These are phyloP conservation scores for Tetracladium marchalianum DNA, from an alignment of 495 filamentous ascomycete genomes.

Conservation along the genomic window DNA sequence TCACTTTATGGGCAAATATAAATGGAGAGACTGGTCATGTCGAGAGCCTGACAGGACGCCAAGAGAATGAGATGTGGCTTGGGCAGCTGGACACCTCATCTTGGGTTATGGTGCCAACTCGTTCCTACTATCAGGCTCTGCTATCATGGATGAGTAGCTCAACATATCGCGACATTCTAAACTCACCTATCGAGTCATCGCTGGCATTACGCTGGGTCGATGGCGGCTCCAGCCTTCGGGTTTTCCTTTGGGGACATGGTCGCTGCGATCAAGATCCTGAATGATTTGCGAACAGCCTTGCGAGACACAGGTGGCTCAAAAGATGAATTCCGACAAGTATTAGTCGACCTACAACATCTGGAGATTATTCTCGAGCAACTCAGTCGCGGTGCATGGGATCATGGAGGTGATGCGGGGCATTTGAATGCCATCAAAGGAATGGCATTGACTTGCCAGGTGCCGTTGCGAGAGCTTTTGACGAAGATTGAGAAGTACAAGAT, in stretches of 20 bases:
- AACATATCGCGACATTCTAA: too few species aligned
- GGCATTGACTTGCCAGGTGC: slow-evolving; percentile 20
- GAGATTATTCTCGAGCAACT: slow-evolving; percentile 19
- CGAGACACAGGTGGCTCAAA: slow-evolving; percentile 20
- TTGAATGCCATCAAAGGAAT: slow-evolving; percentile 25
- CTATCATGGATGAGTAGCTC: too few species aligned
- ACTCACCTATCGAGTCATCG: too few species aligned
- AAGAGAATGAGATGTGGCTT: too few species aligned
- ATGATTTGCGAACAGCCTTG: slow-evolving; percentile 19
- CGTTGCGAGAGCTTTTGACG: slow-evolving; percentile 19
- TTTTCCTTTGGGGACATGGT: slow-evolving; percentile 39
- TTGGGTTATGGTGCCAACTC: too few species aligned
- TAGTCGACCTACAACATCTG: slow-evolving; percentile 22
- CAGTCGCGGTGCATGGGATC: slow-evolving; percentile 15
- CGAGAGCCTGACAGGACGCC: too few species aligned
- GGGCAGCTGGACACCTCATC: too few species aligned
- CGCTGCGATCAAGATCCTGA: slow-evolving; percentile 18
- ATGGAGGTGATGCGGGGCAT: slow-evolving; percentile 18
- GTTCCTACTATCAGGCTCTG: too few species aligned
- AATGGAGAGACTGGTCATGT: too few species aligned
- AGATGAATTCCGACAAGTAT: slow-evolving; percentile 20
- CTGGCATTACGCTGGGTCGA: not conserved
- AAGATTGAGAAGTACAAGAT: slow-evolving; percentile 21
- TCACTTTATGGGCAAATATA: too few species aligned
- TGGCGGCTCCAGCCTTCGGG: slow-evolving; percentile 29